Conservation (phyloP, 345 rosid species). For the Brassica nigra region DNA sequence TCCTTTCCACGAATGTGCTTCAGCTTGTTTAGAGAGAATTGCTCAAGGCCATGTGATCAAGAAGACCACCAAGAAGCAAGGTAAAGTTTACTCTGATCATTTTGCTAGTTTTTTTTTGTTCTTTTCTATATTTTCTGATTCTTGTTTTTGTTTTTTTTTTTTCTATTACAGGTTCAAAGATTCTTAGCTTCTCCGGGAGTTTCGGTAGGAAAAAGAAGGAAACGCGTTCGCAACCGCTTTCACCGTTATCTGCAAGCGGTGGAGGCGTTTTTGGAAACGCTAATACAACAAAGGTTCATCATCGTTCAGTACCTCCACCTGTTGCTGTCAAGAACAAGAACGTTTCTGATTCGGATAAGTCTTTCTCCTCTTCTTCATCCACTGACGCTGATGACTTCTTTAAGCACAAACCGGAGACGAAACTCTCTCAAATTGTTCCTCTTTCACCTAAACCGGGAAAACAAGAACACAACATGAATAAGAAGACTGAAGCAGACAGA, state of each 20-base stretch:
- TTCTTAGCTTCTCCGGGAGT: slow-evolving; percentile 56
- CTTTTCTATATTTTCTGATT: background rate
- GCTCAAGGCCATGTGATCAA: slow-evolving; percentile 42
- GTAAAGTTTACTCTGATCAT: background rate
- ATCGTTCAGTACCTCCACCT: slow-evolving; percentile 38
- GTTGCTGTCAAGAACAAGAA: slow-evolving; percentile 40
- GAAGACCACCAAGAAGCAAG: slow-evolving; percentile 38
- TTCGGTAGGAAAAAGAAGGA: slow-evolving; percentile 66
- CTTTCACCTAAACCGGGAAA: slow-evolving; percentile 26
- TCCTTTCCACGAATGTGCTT: slow-evolving; percentile 45
- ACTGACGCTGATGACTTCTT: slow-evolving; percentile 51
- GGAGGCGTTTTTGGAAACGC: slow-evolving; percentile 29
- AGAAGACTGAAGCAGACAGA: background rate
- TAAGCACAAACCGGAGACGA: slow-evolving; percentile 41
- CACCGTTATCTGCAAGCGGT: slow-evolving; percentile 43
- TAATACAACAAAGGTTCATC: slow-evolving; percentile 37
- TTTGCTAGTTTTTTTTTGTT: background rate
- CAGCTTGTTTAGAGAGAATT: slow-evolving; percentile 43
- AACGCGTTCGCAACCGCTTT: slow-evolving; percentile 45
- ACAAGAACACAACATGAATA: slow-evolving; percentile 21
- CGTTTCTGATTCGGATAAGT: slow-evolving; percentile 38
- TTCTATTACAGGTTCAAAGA: slow-evolving; percentile 48
- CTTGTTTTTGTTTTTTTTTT: background rate
- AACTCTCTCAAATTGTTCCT: slow-evolving; percentile 34
- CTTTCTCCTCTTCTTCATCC: slow-evolving; percentile 47